These are phyloP conservation scores for Cytospora piceae DNA, from an alignment of 2,329 filamentous ascomycete genomes.

Conservation along the genomic window DNA sequence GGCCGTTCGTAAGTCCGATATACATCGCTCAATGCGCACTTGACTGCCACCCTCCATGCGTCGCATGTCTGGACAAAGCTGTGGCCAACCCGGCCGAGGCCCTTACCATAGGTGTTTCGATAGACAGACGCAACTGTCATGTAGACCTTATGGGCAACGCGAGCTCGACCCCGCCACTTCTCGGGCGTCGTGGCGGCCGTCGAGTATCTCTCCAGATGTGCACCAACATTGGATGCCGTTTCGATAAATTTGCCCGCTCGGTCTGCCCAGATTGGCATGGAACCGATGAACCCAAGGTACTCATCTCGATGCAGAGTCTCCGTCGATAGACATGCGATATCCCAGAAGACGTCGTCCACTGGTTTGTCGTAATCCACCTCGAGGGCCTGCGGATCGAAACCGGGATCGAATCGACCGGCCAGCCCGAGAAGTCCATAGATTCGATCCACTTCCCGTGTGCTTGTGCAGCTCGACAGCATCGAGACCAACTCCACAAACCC, in stretches of 20 bases:
- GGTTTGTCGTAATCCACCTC: conserved; percentile 17
- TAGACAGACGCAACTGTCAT: background rate
- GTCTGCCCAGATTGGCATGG: background rate
- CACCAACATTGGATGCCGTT: background rate
- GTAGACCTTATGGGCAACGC: background rate
- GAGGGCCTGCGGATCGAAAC: conserved; percentile 6
- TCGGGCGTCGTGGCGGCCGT: background rate
- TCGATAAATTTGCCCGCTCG: background rate
- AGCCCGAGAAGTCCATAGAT: conserved; percentile 16
- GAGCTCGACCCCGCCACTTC: background rate
- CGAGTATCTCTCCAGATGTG: background rate
- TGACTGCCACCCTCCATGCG: background rate
- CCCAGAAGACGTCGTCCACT: conserved; percentile 9
- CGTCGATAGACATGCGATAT: background rate
- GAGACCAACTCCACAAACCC: background rate
- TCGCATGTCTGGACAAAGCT: background rate
- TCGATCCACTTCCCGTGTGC: conserved; percentile 8
- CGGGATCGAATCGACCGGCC: conserved; percentile 9
- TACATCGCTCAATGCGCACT: background rate
- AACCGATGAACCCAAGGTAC: background rate
- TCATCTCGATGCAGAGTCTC: background rate
- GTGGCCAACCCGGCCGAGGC: background rate
- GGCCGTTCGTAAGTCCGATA: background rate
- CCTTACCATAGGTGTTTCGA: background rate
- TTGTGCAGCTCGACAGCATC: background rate